These are phyloP conservation scores for Gossypium stocksii DNA, from an alignment of 345 rosid genomes.

Conservation along the genomic window DNA sequence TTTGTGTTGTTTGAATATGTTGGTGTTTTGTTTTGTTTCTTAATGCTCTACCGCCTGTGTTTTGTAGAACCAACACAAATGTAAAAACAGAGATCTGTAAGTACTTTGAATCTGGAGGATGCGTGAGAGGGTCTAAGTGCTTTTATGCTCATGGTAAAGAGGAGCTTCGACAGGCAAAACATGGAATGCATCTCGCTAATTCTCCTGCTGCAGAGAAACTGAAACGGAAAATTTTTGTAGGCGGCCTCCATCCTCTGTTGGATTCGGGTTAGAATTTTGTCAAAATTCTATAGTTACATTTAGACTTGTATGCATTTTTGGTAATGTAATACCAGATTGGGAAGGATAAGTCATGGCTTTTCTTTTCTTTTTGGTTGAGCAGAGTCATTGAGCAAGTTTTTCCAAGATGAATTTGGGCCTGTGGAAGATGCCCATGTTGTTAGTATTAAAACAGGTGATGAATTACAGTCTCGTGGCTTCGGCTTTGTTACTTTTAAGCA, in stretches of 20 bases:
- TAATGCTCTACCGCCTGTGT: conserved; percentile 13
- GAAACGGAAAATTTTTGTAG: conserved; percentile 45
- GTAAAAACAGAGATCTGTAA: conserved; percentile 36
- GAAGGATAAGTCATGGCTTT: neutral
- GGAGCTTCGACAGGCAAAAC: conserved; percentile 34
- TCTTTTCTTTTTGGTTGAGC: conserved; percentile 17
- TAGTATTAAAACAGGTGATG: conserved; percentile 26
- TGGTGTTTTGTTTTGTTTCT: neutral
- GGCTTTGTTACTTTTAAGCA: conserved; percentile 55
- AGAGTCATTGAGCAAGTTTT: conserved; percentile 35
- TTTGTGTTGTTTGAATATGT: neutral
- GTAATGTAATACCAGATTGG: neutral
- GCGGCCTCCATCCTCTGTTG: conserved; percentile 44
- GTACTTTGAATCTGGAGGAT: conserved; percentile 43
- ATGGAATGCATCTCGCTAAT: conserved; percentile 19
- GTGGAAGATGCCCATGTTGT: conserved; percentile 46
- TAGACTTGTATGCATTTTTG: neutral
- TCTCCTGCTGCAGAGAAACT: conserved; percentile 15
- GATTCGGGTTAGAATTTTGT: conserved; percentile 47
- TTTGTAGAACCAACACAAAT: conserved; percentile 26
- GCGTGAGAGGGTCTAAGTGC: conserved; percentile 45
- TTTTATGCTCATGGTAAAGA: conserved; percentile 42
- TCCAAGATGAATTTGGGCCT: conserved; percentile 45
- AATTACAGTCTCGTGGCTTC: conserved; percentile 43
- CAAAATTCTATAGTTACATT: neutral